Percentiles rank a stretch among this genome's conserved stretches.
These are phyloP conservation scores for Clitocybe nebularis DNA, from an alignment of 1,284 basidiomycete species.

Conservation along the genomic window DNA sequence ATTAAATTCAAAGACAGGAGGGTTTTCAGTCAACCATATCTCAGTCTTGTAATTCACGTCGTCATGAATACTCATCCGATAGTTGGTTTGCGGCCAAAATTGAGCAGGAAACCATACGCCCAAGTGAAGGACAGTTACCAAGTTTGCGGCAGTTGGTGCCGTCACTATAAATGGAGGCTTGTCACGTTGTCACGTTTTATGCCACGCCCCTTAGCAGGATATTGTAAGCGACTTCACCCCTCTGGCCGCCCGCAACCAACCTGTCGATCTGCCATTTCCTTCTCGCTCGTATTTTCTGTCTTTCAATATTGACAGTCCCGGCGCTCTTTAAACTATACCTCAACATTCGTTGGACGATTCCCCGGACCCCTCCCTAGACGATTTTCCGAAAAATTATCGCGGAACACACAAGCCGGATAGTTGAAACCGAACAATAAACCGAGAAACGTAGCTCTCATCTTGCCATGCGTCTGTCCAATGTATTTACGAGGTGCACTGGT, in stretches of 20 bases:
- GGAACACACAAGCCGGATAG: conserved; percentile 2
- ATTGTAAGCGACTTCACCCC: no score
- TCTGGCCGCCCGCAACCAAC: background rate
- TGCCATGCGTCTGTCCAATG: conserved; percentile 14
- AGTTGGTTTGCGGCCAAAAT: no score
- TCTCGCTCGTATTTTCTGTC: conserved; percentile 1
- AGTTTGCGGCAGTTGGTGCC: no score
- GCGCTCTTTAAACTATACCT: conserved; percentile 3
- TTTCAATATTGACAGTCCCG: conserved; percentile 1
- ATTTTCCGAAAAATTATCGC: background rate
- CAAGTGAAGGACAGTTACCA: no score
- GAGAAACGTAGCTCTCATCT: background rate
- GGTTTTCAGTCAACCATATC: no score
- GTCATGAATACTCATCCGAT: no score
- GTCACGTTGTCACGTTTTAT: background rate
- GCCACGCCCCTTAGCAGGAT: background rate
- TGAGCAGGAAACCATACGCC: no score
- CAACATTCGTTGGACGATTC: background rate
- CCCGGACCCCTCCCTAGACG: background rate
- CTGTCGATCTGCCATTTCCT: conserved; percentile 5
- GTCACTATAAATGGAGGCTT: no score
- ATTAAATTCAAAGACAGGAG: no score
- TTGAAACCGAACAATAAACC: background rate
- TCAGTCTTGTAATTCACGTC: no score
- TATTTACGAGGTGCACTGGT: conserved; percentile 11